These are phyloP conservation scores for Graphiopsis chlorocephala DNA, from an alignment of 2,329 filamentous ascomycete species.

Conservation along the genomic window DNA sequence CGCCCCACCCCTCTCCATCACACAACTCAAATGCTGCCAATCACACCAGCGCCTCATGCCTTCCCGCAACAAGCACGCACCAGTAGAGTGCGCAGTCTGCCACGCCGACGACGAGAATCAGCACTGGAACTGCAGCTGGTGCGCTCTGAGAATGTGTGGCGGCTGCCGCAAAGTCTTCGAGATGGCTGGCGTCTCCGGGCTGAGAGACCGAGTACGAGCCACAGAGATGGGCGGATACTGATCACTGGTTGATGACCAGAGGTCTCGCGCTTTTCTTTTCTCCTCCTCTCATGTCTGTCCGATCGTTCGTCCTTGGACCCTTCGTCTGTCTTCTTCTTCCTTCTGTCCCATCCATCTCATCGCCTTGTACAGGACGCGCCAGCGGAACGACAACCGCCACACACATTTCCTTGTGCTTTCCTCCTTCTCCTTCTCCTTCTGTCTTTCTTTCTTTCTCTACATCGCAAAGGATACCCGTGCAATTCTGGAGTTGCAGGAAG, in stretches of 20 bases:
- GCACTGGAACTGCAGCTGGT: constrained; percentile 34
- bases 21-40: constrained; percentile 32
- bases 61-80: constrained; percentile 32
- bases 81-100: constrained; percentile 36
- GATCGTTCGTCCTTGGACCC: not conserved
- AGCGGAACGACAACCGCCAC: not conserved
- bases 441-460: not conserved
- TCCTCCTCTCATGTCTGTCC: not conserved
- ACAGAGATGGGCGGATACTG: constrained; percentile 18
- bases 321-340: not conserved
- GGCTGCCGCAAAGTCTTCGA: constrained; percentile 27
- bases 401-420: not conserved
- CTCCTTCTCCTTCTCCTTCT: not conserved
- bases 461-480: not conserved
- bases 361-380: not conserved
- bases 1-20: constrained; percentile 28
- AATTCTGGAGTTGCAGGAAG: not conserved
- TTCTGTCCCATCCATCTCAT: not conserved
- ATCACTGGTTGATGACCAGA: not conserved
- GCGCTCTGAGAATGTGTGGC: constrained; percentile 32
- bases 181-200: constrained; percentile 23
- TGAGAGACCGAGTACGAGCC: constrained; percentile 23
- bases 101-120: constrained; percentile 32
- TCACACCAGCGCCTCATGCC: constrained; percentile 27
- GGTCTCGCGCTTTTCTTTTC: not conserved